Evolutionary conservation across 2,329 filamentous ascomycete genomes (phyloP).

Genomic region (Nemania serpens): DNA sequence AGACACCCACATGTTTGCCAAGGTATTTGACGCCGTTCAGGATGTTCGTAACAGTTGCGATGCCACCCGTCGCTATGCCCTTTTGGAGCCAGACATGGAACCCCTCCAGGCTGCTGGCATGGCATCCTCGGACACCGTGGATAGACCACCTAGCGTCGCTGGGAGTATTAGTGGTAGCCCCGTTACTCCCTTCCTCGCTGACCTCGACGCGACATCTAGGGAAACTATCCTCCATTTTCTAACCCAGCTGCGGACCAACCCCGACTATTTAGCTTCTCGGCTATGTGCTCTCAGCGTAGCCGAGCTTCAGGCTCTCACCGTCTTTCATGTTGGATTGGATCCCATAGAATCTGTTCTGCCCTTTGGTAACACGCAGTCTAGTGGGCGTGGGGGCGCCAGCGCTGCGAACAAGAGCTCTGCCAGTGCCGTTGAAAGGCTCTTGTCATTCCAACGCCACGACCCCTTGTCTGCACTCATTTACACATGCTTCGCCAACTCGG

Average conservation of each 20-base stretch:
- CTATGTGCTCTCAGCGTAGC: constrained; percentile 74
- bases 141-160: constrained; percentile 52
- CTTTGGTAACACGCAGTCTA: constrained; percentile 39
- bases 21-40: constrained; percentile 76
- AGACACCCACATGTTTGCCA: constrained; percentile 77
- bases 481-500: constrained; percentile 86
- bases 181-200: constrained; percentile 65
- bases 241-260: constrained; percentile 80
- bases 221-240: constrained; percentile 80
- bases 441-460: constrained; percentile 89
- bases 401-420: constrained; percentile 52
- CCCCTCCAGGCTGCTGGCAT: constrained; percentile 56
- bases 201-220: constrained; percentile 75
- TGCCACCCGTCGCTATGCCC: constrained; percentile 70
- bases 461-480: constrained; percentile 83
- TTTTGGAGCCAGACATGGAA: constrained; percentile 75
- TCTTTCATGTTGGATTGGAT: constrained; percentile 78
- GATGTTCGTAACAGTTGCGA: constrained; percentile 80
- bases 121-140: constrained; percentile 56
- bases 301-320: constrained; percentile 78
- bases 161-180: constrained; percentile 42
- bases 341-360: constrained; percentile 82
- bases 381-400: constrained; percentile 51
- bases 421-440: constrained; percentile 77
- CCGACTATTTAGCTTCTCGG: constrained; percentile 83